Base-by-base conservation (phyloP, 352 stramenopile genomes). In the Phytophthora macrochlamydospora region DNA sequence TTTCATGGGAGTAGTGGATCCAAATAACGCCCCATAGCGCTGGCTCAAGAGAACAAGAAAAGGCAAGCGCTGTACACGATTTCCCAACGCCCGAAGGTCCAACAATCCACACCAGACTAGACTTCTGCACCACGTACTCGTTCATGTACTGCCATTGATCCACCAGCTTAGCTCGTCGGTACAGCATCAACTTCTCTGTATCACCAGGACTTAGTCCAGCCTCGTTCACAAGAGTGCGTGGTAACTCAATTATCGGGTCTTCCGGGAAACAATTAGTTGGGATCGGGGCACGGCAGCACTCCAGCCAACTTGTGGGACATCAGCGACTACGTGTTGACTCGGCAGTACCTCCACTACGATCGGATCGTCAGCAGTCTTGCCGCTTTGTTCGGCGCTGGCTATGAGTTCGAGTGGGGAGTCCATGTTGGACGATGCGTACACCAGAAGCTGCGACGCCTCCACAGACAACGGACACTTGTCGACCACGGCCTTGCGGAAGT, bases 71-170 rank as follows among this genome's bases (percentile, higher is more conserved):
- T 37, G 55, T 32, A 37, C 55, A 61, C 8, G 55, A 61, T 32
- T 54, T 61, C 35, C 48, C 48, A 9, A 31, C 56, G 11, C 56
- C 46, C 45, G 56, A 46, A 43, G 56, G 56, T 3, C 56, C 56
- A 8, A 56, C 56, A 35, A 56, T 35, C 56, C 56, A 63, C 40
- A 56, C 46, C 29, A 0, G 46, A 8, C 35, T 46, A 42, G 50
- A 55, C 45, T 32, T 50, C n/a, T 37, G 12, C 18, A 56, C 42
- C 49, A 46, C 56, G 14, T 30, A 56, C 45, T 48, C 51, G 46
- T 56, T 56, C 8, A 63, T 63, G 32, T 56, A 35, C 43, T 63
- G 56, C 46, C 56, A 63, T 56, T 56, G 45, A 24, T 58, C 46
- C 52, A 58, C 52, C 38, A 58, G 24, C 42, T 28, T 2, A 5